Conservation (phyloP, 805 yeast genomes). For the Saccharomycopsis vini region DNA sequence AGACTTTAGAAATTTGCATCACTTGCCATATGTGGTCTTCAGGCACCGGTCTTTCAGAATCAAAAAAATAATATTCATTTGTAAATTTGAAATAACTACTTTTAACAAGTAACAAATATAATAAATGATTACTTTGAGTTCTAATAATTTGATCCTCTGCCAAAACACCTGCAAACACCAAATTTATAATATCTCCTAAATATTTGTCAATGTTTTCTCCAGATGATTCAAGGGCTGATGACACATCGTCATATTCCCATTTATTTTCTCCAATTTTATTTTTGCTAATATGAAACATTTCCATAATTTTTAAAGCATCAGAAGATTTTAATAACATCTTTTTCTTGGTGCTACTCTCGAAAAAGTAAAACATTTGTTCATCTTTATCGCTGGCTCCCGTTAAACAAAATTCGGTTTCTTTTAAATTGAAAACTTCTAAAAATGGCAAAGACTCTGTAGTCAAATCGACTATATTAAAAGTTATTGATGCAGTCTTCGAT, state of each 20-base stretch:
- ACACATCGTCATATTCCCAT: not conserved
- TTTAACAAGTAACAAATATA: slow-evolving; percentile 27
- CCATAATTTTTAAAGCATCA: slow-evolving; percentile 3
- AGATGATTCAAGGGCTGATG: not conserved
- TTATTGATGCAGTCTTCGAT: no score
- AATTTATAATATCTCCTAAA: slow-evolving; percentile 12
- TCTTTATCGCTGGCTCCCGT: not conserved
- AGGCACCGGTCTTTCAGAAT: not conserved
- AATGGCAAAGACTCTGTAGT: no score
- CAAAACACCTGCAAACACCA: slow-evolving; percentile 10
- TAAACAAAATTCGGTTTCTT: not conserved
- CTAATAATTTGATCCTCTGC: slow-evolving; percentile 25
- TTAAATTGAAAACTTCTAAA: no score
- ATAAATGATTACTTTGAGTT: slow-evolving; percentile 10
- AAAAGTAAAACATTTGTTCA: not conserved
- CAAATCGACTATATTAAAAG: no score
- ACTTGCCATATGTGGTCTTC: slow-evolving; percentile 41
- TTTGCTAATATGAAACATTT: slow-evolving; percentile 8
- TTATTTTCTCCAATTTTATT: slow-evolving; percentile 1
- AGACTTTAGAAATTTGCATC: slow-evolving; percentile 35
- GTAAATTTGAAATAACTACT: slow-evolving; percentile 20
- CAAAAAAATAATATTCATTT: not conserved
- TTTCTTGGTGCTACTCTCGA: slow-evolving; percentile 16
- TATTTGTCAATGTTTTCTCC: slow-evolving; percentile 2
- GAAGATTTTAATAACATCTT: not conserved